These are phyloP conservation scores for Colletotrichum sp. DNA, from an alignment of 2,329 filamentous ascomycete genomes.

Conservation along the genomic window DNA sequence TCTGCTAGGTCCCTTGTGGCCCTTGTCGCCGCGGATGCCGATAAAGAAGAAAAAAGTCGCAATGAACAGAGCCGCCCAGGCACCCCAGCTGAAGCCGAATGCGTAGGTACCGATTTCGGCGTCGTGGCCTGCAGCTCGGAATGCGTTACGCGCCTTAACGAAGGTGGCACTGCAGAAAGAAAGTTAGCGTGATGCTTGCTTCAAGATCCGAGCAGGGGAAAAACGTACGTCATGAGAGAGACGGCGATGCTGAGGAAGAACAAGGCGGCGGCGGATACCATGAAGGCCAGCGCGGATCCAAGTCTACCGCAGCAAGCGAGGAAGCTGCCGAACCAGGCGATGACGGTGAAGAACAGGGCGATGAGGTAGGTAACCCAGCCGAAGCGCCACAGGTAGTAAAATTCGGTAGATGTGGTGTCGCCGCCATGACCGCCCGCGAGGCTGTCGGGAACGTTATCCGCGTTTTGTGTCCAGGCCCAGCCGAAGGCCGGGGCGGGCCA, in stretches of 20 bases:
- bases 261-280: slow-evolving; percentile 64
- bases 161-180: slow-evolving; percentile 55
- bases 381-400: slow-evolving; percentile 88
- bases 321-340: slow-evolving; percentile 71
- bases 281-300: slow-evolving; percentile 69
- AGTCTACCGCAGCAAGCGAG: slow-evolving; percentile 75
- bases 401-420: slow-evolving; percentile 61
- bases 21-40: slow-evolving; percentile 58
- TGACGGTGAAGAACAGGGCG: slow-evolving; percentile 76
- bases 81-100: slow-evolving; percentile 80
- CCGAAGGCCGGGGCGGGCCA: slow-evolving; percentile 72
- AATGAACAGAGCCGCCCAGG: slow-evolving; percentile 69
- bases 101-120: slow-evolving; percentile 71
- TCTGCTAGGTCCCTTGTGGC: slow-evolving; percentile 38
- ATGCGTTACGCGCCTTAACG: slow-evolving; percentile 71
- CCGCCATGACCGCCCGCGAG: slow-evolving; percentile 58
- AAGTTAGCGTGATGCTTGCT: neutral
- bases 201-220: slow-evolving; percentile 10
- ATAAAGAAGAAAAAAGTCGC: slow-evolving; percentile 71
- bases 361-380: slow-evolving; percentile 92
- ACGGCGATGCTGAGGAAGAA: slow-evolving; percentile 73
- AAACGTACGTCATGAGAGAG: slow-evolving; percentile 75
- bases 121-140: slow-evolving; percentile 57
- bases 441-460: slow-evolving; percentile 45
- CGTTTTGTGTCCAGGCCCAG: slow-evolving; percentile 67